Conservation (phyloP, 1,284 basidiomycete species). For the Dichomitus squalens region DNA sequence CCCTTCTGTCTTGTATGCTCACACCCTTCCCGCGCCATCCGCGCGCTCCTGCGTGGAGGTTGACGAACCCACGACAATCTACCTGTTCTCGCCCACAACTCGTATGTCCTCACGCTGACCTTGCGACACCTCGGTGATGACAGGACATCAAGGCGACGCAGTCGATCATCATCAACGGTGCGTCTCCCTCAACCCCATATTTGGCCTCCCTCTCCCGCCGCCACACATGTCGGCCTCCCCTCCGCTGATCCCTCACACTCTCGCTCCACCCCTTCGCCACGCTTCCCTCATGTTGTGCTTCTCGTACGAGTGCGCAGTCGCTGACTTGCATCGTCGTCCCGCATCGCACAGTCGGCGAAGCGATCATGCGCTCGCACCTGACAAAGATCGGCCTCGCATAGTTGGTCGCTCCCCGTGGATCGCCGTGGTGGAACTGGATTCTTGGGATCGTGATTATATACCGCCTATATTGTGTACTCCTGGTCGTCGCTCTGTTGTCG, state of each 20-base stretch:
- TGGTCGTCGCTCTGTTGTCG: not conserved
- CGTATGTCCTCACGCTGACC: not conserved
- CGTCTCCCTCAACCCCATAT: constrained; percentile 29
- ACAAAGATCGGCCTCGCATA: constrained; percentile 27
- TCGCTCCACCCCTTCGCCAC: not conserved
- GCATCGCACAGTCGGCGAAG: constrained; percentile 17
- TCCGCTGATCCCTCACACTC: not conserved
- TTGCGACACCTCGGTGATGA: not conserved
- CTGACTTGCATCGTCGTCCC: not conserved
- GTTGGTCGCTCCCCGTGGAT: not conserved
- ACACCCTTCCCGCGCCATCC: constrained; percentile 53
- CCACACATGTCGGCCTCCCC: not conserved
- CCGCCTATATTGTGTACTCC: not conserved
- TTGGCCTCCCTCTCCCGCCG: not conserved
- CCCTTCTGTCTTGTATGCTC: not conserved
- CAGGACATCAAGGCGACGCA: constrained; percentile 78
- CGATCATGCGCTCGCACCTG: constrained; percentile 26
- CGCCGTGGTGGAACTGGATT: not conserved
- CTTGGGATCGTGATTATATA: not conserved
- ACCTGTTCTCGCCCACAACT: not conserved
- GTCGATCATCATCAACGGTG: constrained; percentile 70
- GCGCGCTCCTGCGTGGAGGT: constrained; percentile 49
- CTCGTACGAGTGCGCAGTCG: not conserved
- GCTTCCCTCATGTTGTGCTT: not conserved
- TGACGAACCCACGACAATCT: not conserved